Percentiles rank a stretch among this genome's conserved stretches.
phyloP scores from a whole-genome alignment of 2,329 filamentous ascomycete species.

The Venturia aucupariae region DNA sequence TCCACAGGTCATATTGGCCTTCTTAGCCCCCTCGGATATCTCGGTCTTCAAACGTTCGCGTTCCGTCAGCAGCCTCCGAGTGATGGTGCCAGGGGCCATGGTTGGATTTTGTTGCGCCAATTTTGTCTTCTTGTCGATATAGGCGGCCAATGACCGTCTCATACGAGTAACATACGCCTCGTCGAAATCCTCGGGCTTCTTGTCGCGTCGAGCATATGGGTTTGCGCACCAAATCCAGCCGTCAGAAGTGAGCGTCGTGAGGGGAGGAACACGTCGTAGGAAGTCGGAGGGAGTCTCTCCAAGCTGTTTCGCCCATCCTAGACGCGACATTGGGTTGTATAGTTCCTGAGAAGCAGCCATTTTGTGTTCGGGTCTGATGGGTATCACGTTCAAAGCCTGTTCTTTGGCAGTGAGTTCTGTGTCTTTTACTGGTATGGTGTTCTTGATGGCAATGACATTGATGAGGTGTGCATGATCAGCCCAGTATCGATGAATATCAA shows the following conservation, averaged over 20 bases:
- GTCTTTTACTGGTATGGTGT: background rate
- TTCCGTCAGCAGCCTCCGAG: constrained; percentile 32
- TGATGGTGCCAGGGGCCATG: constrained; percentile 34
- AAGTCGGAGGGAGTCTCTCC: constrained; percentile 57
- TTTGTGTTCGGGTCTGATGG: background rate
- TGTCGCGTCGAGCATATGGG: constrained; percentile 39
- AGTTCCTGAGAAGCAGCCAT: constrained; percentile 23
- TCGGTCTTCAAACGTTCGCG: constrained; percentile 39
- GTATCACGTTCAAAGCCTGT: constrained; percentile 1
- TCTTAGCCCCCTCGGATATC: constrained; percentile 52
- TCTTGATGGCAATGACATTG: constrained; percentile 19
- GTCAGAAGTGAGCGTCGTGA: constrained; percentile 43
- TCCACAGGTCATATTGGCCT: constrained; percentile 50
- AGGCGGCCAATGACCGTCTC: constrained; percentile 43
- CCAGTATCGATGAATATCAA: constrained; percentile 20
- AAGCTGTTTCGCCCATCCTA: constrained; percentile 49
- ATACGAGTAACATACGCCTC: constrained; percentile 45
- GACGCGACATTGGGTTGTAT: constrained; percentile 52
- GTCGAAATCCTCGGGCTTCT: constrained; percentile 31
- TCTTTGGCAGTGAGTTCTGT: background rate
- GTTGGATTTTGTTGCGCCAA: constrained; percentile 43
- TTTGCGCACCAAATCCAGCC: constrained; percentile 70
- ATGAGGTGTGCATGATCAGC: constrained; percentile 17
- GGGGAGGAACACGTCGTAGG: constrained; percentile 57
- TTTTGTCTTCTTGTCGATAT: constrained; percentile 37